Conservation (phyloP, 768 basidiomycete genomes). For the Amanita muscaria region DNA sequence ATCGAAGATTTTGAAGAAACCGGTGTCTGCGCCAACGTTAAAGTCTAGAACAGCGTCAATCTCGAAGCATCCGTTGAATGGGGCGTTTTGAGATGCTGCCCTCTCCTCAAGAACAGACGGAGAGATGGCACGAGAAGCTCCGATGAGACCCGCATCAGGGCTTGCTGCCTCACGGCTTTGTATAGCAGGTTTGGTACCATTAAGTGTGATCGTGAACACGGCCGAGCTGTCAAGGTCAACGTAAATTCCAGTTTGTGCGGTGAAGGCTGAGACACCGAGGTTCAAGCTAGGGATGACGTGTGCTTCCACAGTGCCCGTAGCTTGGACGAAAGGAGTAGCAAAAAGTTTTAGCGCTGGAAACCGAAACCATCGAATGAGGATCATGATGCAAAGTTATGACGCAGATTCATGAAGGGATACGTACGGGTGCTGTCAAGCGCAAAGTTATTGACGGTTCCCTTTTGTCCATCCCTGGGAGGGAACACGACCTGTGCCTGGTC, state of each 20-base stretch:
- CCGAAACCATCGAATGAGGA: neutral
- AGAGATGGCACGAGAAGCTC: no score
- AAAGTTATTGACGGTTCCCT: slow-evolving; percentile 19
- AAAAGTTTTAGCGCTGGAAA: slow-evolving; percentile 32
- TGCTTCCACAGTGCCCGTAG: slow-evolving; percentile 33
- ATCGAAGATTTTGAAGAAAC: slow-evolving; percentile 34
- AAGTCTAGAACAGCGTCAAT: slow-evolving; percentile 26
- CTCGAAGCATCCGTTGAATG: slow-evolving; percentile 27
- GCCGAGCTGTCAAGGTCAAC: slow-evolving; percentile 33
- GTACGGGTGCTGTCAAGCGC: slow-evolving; percentile 33
- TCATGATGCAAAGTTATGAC: neutral
- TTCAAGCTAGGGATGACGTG: slow-evolving; percentile 43
- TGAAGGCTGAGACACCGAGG: slow-evolving; percentile 35
- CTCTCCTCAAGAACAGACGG: neutral
- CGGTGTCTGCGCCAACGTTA: slow-evolving; percentile 30
- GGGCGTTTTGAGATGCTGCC: slow-evolving; percentile 13
- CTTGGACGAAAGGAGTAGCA: slow-evolving; percentile 29
- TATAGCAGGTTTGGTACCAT: no score
- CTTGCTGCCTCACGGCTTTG: no score
- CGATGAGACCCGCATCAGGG: no score
- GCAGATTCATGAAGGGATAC: slow-evolving; percentile 15
- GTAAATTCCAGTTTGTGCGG: slow-evolving; percentile 29
- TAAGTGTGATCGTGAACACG: slow-evolving; percentile 15
- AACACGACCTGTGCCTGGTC: slow-evolving; percentile 34
- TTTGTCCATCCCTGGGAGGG: slow-evolving; percentile 25